Base-by-base conservation (phyloP, 331 rosid species). In the Rhamnella rubrinervis region DNA sequence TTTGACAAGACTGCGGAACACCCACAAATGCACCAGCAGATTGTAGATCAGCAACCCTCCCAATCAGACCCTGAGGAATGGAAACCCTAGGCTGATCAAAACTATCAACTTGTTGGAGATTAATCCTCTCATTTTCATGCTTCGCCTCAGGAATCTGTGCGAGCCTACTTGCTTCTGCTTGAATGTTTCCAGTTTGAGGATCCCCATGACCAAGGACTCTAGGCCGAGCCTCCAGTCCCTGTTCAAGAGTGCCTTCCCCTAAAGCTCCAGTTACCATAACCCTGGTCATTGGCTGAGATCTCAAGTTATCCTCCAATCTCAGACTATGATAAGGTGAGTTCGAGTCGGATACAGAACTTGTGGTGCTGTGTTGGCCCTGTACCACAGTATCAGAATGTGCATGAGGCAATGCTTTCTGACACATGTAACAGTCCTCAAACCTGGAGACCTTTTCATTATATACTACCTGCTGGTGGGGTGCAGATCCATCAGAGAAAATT, bases 401-500 rank as follows among this genome's bases (percentile, higher is more conserved):
- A 79, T 90, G 90, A 71, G 98, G 97, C 77, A 93, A 68, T 55
- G 75, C 83, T 74, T 51, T 86, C 86, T 81, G 96, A 80, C 97
- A 93, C 88, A 88, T 71, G 74, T 77, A 80, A 76, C 89, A 88
- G 52, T 87, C 87, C 75, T 92, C 86, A 50, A 66, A 75, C 78
- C 82, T 77, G 16, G 37, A 74, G 71, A 75, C 47, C 68, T 79
- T 78, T 73, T 86, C 86, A 70, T 85, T 72, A 73, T 63, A 75
- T 70, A 66, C 71, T 71, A 74, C 87, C 66, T 82, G 86, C 66
- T 79, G 92, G 77, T 86, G 86, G 52, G 92, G 70, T 53, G 46
- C 78, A 71, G 68, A 50, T 59, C 88, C 89, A 67, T 87, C 96
- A 65, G 80, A 76, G 73, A 66, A 66, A 75, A 82, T 73, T 75